Evolutionary conservation across 2,329 filamentous ascomycete species (phyloP), one percentile per base, ranked within the genome.

Genomic region (Cercospora sp.): DNA sequence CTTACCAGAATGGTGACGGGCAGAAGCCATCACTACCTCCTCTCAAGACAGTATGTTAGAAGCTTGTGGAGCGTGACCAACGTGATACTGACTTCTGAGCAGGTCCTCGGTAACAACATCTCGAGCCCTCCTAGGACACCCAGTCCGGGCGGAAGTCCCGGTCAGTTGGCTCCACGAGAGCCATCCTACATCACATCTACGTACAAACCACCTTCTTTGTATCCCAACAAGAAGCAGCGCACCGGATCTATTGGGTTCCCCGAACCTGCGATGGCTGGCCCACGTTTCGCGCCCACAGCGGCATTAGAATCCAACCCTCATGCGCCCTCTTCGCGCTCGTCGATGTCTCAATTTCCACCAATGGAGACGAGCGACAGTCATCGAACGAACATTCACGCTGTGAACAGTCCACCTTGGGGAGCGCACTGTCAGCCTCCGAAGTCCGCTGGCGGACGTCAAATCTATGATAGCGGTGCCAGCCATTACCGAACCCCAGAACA

Each of bases 221-320:
- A 79, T 64, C 77, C 77, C 3, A 77, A 77, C 71, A 79, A 79
- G 72, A 79, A 77, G 66, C 72, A 72, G 32, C 69, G 76, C 30
- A 78, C 73, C 4, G 74, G 74, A 26, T 24, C 49, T 34, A n/a
- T 18, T n/a, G 30, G 32, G 0, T 55, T 37, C 51, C 66, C 71
- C 7, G 66, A 63, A 9, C 18, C 67, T 6, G 61, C 53, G 21
- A 69, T 13, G 24, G 45, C 65, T 32, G 66, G 61, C 12, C 64
- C 72, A 28, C 43, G 67, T 3, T 70, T 70, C 8, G 53, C 67
- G 40, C 63, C 72, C 6, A 66, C 70, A 10, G 43, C 66, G 24
- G 61, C 67, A 8, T 61, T 71, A 18, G 70, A 71, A 21, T 60
- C 70, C 45, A 66, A 60, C 57, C 32, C 32, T 13, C 61, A 68